Percentiles rank a stretch among this genome's conserved stretches.
Evolutionary conservation across 495 filamentous ascomycete genomes (phyloP).

Genomic region (Penicillium fimorum): DNA sequence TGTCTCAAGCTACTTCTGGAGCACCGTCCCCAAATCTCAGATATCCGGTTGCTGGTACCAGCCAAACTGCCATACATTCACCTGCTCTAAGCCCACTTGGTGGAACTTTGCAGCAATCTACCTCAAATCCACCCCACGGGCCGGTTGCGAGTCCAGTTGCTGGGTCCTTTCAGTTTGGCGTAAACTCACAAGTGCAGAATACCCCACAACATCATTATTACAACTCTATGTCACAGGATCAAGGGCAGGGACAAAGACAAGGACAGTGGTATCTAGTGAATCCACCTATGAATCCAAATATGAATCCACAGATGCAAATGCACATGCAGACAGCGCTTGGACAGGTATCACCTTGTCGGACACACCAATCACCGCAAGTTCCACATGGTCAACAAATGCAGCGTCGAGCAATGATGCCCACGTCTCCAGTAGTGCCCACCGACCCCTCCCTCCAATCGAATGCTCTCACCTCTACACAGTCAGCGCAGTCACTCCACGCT

Average conservation of each 20-base stretch:
- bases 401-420: not conserved
- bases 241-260: not conserved
- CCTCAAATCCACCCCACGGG: not conserved
- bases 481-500: too few species aligned
- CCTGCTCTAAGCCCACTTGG: not conserved
- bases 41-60: not conserved
- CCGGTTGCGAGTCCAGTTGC: not conserved
- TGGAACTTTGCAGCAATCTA: not conserved
- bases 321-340: not conserved
- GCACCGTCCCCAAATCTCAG: not conserved
- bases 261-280: not conserved
- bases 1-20: not conserved
- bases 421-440: not conserved
- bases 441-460: not conserved
- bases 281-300: not conserved
- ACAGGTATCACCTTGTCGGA: not conserved
- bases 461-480: conserved; percentile 2
- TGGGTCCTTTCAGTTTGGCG: not conserved
- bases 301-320: not conserved
- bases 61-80: not conserved
- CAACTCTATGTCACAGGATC: not conserved
- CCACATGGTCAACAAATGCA: conserved; percentile 1
- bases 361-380: not conserved
- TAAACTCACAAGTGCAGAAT: not conserved
- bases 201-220: not conserved